phyloP scores from a whole-genome alignment of 2,329 filamentous ascomycete genomes.

The Plenodomus tracheiphilus region DNA sequence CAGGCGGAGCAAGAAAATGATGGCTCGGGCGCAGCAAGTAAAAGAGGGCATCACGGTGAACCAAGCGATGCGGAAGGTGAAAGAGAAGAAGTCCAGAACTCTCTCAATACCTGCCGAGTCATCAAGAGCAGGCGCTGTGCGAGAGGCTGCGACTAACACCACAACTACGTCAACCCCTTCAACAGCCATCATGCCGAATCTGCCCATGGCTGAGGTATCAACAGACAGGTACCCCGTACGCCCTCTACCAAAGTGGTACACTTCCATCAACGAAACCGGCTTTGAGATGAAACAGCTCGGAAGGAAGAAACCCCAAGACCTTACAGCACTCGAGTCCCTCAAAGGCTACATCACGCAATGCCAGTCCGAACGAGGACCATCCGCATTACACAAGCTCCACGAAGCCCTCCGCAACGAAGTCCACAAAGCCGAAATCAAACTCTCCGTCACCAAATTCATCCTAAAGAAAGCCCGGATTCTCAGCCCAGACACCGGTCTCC shows the following conservation, averaged over 20 bases:
- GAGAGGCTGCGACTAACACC: neutral
- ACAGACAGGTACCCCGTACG: slow-evolving; percentile 1
- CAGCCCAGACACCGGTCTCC: slow-evolving; percentile 40
- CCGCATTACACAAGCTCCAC: slow-evolving; percentile 18
- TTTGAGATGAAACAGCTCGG: slow-evolving; percentile 3
- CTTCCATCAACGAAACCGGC: slow-evolving; percentile 4
- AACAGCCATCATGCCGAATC: too few relatives aligned
- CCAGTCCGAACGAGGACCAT: slow-evolving; percentile 6
- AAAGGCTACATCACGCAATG: slow-evolving; percentile 29
- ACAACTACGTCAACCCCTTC: neutral
- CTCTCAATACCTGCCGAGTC: slow-evolving; percentile 5
- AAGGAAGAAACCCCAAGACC: slow-evolving; percentile 18
- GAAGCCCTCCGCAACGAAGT: slow-evolving; percentile 42
- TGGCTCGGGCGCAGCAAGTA: neutral
- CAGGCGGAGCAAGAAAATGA: neutral
- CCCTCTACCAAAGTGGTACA: slow-evolving; percentile 18
- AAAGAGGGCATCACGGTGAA: neutral
- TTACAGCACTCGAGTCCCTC: slow-evolving; percentile 22
- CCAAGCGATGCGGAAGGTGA: neutral
- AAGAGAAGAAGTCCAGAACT: neutral
- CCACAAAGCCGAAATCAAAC: slow-evolving; percentile 45
- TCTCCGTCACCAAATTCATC: slow-evolving; percentile 34
- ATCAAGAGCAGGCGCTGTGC: slow-evolving; percentile 1
- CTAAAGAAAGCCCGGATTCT: slow-evolving; percentile 45
- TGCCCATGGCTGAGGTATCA: too few relatives aligned